Percentiles rank a stretch among this genome's conserved stretches.
phyloP scores from a whole-genome alignment of 2,329 filamentous ascomycete species.

The Fusarium xylarioides region DNA sequence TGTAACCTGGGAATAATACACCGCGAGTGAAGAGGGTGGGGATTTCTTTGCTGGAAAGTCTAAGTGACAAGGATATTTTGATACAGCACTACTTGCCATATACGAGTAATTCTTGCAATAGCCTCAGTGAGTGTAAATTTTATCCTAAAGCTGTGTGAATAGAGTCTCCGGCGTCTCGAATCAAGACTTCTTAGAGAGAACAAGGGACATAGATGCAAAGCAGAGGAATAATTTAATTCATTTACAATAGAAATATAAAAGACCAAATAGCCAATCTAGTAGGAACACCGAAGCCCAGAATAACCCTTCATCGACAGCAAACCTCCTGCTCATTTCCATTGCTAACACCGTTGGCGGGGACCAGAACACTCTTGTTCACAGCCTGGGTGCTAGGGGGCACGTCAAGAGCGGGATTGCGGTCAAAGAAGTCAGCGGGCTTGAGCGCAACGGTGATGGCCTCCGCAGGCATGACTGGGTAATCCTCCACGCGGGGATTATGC shows the following conservation, averaged over 20 bases:
- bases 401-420: slow-evolving; percentile 57
- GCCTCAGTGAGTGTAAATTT: neutral
- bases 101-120: too few relatives aligned
- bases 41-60: too few relatives aligned
- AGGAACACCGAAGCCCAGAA: accelerated
- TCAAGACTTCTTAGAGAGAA: neutral
- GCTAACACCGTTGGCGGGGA: neutral
- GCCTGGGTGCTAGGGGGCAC: slow-evolving; percentile 44
- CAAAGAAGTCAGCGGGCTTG: slow-evolving; percentile 59
- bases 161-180: too few relatives aligned
- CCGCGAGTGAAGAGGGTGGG: too few relatives aligned
- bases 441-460: slow-evolving; percentile 59
- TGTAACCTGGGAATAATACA: too few relatives aligned
- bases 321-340: neutral
- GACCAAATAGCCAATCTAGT: neutral
- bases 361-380: neutral
- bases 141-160: accelerated
- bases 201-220: neutral
- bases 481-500: slow-evolving; percentile 71
- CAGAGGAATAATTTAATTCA: neutral
- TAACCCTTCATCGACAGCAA: neutral
- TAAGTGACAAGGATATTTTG: too few relatives aligned
- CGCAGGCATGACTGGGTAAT: slow-evolving; percentile 72
- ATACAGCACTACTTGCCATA: too few relatives aligned
- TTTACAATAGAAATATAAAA: neutral